Percentiles rank a stretch among this genome's conserved stretches.
phyloP scores from a whole-genome alignment of 2,329 filamentous ascomycete species.

The Ophiostoma sp. region DNA sequence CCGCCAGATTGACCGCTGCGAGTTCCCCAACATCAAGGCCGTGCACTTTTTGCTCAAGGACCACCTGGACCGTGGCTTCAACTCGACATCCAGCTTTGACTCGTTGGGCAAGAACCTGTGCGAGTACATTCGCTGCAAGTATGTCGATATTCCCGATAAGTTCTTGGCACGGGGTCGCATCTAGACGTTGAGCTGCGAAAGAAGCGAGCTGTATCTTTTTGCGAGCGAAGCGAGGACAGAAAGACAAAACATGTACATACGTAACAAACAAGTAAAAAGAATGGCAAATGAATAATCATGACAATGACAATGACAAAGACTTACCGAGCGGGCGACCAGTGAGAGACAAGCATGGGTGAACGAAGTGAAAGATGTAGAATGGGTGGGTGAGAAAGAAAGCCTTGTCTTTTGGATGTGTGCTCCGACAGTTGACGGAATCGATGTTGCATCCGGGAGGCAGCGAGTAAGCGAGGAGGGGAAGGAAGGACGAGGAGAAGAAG shows the following conservation, averaged over 20 bases:
- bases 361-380: neutral
- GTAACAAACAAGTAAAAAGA: neutral
- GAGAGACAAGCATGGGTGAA: neutral
- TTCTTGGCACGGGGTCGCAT: slow-evolving; percentile 39
- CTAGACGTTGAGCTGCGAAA: slow-evolving; percentile 31
- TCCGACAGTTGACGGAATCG: neutral
- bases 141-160: slow-evolving; percentile 46
- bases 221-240: neutral
- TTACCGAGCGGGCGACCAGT: neutral
- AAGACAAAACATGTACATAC: neutral
- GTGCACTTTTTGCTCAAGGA: slow-evolving; percentile 31
- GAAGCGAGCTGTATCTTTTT: slow-evolving; percentile 38
- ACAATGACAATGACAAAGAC: neutral
- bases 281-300: neutral
- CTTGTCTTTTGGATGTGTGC: neutral
- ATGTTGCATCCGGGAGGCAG: neutral
- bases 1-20: slow-evolving; percentile 46
- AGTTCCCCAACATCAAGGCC: slow-evolving; percentile 44
- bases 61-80: slow-evolving; percentile 38
- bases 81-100: slow-evolving; percentile 26
- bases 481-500: neutral
- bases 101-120: slow-evolving; percentile 26
- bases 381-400: neutral
- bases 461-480: neutral
- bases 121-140: slow-evolving; percentile 39